Percentiles rank a stretch among this genome's conserved stretches.
Conservation (phyloP, 2,329 filamentous ascomycete genomes). For the Aureobasidium sp. region DNA sequence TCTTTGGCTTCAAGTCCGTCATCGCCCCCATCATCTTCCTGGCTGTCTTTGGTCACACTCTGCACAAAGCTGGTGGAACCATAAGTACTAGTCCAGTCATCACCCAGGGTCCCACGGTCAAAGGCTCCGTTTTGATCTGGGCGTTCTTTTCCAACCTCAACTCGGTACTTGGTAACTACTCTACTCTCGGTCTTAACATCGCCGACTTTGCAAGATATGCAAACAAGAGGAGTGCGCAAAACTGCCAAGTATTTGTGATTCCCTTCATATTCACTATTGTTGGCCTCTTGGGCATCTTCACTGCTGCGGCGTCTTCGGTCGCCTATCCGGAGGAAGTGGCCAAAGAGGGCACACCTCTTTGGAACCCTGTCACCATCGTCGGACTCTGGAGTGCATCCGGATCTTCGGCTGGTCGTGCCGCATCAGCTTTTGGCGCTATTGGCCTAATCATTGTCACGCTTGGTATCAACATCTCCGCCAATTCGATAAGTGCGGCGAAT, state of each 20-base stretch:
- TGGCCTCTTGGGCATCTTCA: slow-evolving; percentile 33
- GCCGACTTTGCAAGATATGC: slow-evolving; percentile 29
- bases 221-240: slow-evolving; percentile 21
- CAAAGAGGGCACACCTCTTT: slow-evolving; percentile 9
- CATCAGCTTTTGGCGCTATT: slow-evolving; percentile 29
- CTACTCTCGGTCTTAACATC: slow-evolving; percentile 30
- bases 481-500: slow-evolving; percentile 29
- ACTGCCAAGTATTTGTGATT: slow-evolving; percentile 30
- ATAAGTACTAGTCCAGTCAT: slow-evolving; percentile 27
- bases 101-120: slow-evolving; percentile 27
- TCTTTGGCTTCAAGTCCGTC: slow-evolving; percentile 28
- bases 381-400: slow-evolving; percentile 27
- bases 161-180: slow-evolving; percentile 32
- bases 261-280: slow-evolving; percentile 31
- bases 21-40: slow-evolving; percentile 28
- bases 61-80: slow-evolving; percentile 26
- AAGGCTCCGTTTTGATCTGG: slow-evolving; percentile 30
- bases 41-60: slow-evolving; percentile 27
- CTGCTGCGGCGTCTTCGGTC: slow-evolving; percentile 28
- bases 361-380: slow-evolving; percentile 31
- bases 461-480: slow-evolving; percentile 28
- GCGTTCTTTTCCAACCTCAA: slow-evolving; percentile 36
- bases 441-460: slow-evolving; percentile 23
- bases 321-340: slow-evolving; percentile 26
- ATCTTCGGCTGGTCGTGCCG: slow-evolving; percentile 24